phyloP scores from a whole-genome alignment of 345 rosid species.

The Heritiera littoralis region DNA sequence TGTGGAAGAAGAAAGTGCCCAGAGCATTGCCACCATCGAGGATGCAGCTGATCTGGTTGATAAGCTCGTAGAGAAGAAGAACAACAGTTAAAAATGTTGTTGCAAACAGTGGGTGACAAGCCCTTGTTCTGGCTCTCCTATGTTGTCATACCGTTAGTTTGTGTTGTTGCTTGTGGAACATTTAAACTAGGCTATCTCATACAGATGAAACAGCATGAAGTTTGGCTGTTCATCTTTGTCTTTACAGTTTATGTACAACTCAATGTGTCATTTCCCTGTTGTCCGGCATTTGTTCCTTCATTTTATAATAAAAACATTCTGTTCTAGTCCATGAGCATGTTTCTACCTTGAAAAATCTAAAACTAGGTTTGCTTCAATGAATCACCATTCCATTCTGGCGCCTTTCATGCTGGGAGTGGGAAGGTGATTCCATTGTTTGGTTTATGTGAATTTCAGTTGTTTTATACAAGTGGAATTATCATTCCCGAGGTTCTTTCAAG shows the following conservation, averaged over 20 bases:
- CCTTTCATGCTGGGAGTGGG: too few relatives aligned
- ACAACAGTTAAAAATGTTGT: neutral
- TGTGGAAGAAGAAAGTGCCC: slow-evolving; percentile 67
- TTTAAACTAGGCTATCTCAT: neutral
- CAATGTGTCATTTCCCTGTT: neutral
- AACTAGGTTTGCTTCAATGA: too few relatives aligned
- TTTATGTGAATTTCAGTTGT: too few relatives aligned
- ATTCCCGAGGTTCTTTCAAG: too few relatives aligned
- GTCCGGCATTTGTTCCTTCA: neutral
- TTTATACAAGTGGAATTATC: too few relatives aligned
- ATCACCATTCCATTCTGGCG: too few relatives aligned
- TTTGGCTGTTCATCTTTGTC: neutral
- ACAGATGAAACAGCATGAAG: neutral
- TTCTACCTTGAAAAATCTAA: neutral
- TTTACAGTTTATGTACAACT: neutral
- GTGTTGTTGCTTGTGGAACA: neutral
- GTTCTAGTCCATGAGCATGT: neutral
- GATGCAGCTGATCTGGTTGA: slow-evolving; percentile 76
- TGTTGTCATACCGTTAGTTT: neutral
- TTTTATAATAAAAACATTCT: neutral
- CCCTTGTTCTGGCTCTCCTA: neutral
- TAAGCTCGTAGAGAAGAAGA: slow-evolving; percentile 35
- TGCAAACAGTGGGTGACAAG: neutral
- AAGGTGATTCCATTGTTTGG: too few relatives aligned
- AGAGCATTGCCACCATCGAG: slow-evolving; percentile 52